Conservation (phyloP, 1,139 yeast genomes). For the Blastobotrys aristatus region DNA sequence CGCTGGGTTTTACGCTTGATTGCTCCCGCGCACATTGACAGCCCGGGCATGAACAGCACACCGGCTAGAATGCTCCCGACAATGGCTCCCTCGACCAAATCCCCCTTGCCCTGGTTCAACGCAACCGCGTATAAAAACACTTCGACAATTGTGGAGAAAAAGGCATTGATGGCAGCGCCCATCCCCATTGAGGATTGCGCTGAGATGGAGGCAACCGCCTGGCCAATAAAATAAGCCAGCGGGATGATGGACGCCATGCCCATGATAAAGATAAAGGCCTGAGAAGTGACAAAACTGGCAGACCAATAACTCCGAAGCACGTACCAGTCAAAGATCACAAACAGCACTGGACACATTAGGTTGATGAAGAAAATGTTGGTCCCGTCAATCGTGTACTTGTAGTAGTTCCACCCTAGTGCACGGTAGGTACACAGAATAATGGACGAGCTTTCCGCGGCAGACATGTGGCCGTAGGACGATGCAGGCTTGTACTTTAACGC, state of each 20-base stretch:
- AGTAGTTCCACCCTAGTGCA: conserved; percentile 86
- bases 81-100: conserved; percentile 94
- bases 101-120: conserved; percentile 74
- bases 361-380: conserved; percentile 91
- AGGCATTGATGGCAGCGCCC: conserved; percentile 97
- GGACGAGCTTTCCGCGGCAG: conserved; percentile 36
- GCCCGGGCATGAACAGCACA: conserved; percentile 82
- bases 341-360: conserved; percentile 68
- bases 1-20: conserved; percentile 85
- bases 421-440: conserved; percentile 79
- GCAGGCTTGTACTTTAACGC: conserved; percentile 71
- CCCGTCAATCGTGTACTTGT: conserved; percentile 94
- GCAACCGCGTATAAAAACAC: conserved; percentile 92
- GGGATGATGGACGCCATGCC: conserved; percentile 87
- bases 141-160: conserved; percentile 93
- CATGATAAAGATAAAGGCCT: conserved; percentile 57
- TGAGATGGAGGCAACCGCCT: conserved; percentile 96
- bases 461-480: conserved; percentile 42
- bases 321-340: conserved; percentile 77
- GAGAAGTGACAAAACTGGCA: conserved; percentile 9
- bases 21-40: conserved; percentile 98
- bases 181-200: conserved; percentile 99
- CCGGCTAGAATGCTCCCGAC: conserved; percentile 94
- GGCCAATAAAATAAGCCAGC: conserved; percentile 94
- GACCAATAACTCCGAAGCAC: conserved; percentile 51